phyloP scores from a whole-genome alignment of 2,329 filamentous ascomycete genomes.

The Coniella vitis region DNA sequence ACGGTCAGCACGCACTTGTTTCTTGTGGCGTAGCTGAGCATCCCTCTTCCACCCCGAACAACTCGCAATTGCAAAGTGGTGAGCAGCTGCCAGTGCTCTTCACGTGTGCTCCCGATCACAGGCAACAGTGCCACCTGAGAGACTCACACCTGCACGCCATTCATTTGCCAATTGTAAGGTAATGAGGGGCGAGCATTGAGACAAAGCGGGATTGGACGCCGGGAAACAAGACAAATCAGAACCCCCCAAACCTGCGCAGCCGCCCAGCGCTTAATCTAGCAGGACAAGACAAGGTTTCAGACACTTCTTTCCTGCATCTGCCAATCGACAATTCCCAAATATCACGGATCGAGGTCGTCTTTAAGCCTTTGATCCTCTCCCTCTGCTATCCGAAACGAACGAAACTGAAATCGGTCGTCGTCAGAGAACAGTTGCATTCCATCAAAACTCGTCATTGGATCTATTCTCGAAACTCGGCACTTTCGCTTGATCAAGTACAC shows the following conservation, averaged over 20 bases:
- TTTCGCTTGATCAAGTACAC: too few species aligned
- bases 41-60: background rate
- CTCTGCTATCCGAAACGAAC: too few species aligned
- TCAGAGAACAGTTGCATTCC: too few species aligned
- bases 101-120: too few species aligned
- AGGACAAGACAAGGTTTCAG: background rate
- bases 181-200: background rate
- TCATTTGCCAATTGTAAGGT: background rate
- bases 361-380: too few species aligned
- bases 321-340: background rate
- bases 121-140: too few species aligned
- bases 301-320: background rate
- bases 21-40: conserved; percentile 12
- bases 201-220: background rate
- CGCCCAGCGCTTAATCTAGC: conserved; percentile 3
- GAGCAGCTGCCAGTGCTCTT: background rate
- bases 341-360: background rate
- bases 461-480: too few species aligned
- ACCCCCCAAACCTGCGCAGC: background rate
- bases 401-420: too few species aligned
- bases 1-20: background rate
- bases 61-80: background rate
- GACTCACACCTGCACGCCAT: background rate
- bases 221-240: background rate
- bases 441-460: too few species aligned